Evolutionary conservation across 371 early-diverging fungal genomes (phyloP), one percentile per base, ranked within the genome.

Genomic region (Mortierella sp.): DNA sequence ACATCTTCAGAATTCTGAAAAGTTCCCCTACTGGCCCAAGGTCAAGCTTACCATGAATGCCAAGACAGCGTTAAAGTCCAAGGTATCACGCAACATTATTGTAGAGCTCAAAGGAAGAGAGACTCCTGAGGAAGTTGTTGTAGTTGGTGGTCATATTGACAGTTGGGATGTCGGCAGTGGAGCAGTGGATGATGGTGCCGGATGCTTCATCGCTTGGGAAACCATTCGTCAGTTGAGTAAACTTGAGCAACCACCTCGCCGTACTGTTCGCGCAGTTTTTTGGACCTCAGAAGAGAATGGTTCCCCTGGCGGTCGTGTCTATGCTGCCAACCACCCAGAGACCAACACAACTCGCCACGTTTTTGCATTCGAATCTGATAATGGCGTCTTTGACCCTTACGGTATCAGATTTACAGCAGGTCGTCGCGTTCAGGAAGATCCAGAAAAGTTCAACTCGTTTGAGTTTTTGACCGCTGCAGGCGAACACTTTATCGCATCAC

Each of bases 81-180:
- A 59, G 49, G 68, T 76, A 35, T 83, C 85, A 29, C 71, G 83
- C 47, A 89, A 89, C 70, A 72, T 88, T 28, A 83, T 89, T 54
- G 74, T 86, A 13, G 90, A 89, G 43, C 57, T 89, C 40, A 83
- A 83, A 64, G 90, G 90, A 49, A 63, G 82, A 10, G 87, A 86
- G 60, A 61, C 45, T 0, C 85, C 87, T 9, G 83, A 89, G 22
- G 87, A 89, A 55, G 75, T 88, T 2, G 83, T 89, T 19, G 81
- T 87, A 23, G 57, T 89, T 40, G 85, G 89, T 68, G 90, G 90
- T 6, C 89, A 89, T 69, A 86, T 89, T 70, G 89, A 89, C 65
- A 86, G 86, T 40, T 89, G 89, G 89, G 90, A 89, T 55, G 82
- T 87, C 15, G 90, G 90, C 10, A 83, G 82, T 12, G 89, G 89